Conservation (phyloP, 257 asterid species). For the Thymus mandschuricus region DNA sequence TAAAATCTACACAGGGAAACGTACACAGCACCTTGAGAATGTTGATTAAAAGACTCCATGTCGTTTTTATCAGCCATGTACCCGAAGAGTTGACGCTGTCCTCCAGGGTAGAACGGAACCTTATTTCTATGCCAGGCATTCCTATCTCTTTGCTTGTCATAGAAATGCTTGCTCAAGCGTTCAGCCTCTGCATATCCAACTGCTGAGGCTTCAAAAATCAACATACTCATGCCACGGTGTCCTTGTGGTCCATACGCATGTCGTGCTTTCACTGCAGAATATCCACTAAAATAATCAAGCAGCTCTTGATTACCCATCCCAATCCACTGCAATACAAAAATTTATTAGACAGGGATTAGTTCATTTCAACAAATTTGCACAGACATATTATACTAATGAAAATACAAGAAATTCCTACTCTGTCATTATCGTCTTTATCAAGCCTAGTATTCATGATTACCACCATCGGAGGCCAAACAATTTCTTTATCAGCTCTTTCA, state of each 20-base stretch:
- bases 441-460: slow-evolving; percentile 54
- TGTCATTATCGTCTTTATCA: slow-evolving; percentile 49
- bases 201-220: slow-evolving; percentile 57
- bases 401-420: slow-evolving; percentile 38
- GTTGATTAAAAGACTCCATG: slow-evolving; percentile 54
- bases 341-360: slow-evolving; percentile 23
- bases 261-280: slow-evolving; percentile 42
- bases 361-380: slow-evolving; percentile 15
- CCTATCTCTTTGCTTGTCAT: slow-evolving; percentile 47
- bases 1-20: slow-evolving; percentile 1
- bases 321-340: slow-evolving; percentile 51
- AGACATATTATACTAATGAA: neutral
- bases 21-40: slow-evolving; percentile 47
- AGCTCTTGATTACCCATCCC: slow-evolving; percentile 79
- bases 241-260: slow-evolving; percentile 75
- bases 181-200: slow-evolving; percentile 66
- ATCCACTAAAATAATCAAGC: slow-evolving; percentile 43
- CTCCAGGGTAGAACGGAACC: slow-evolving; percentile 43
- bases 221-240: slow-evolving; percentile 59
- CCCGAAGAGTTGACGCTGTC: slow-evolving; percentile 55
- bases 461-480: slow-evolving; percentile 70
- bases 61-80: slow-evolving; percentile 56
- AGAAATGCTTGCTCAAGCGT: slow-evolving; percentile 56
- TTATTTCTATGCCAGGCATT: slow-evolving; percentile 49
- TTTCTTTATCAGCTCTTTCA: slow-evolving; percentile 44